phyloP scores from a whole-genome alignment of 1,139 yeast genomes.

The Taphrina populina region DNA sequence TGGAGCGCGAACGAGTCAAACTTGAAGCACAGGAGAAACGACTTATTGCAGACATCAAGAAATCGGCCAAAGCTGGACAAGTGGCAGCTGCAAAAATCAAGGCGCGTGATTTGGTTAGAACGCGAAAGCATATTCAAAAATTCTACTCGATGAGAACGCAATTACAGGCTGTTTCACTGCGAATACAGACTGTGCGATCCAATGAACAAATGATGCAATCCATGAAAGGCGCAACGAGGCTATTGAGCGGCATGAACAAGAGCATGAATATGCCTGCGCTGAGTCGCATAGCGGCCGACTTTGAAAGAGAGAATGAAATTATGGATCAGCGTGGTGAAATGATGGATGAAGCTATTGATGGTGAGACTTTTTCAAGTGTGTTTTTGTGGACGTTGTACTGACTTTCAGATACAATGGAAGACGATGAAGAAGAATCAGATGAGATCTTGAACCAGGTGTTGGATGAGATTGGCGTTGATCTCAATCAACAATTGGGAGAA shows the following conservation, averaged over 20 bases:
- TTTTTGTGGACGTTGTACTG: conserved; percentile 67
- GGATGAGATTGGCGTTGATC: conserved; percentile 92
- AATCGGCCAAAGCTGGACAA: conserved; percentile 86
- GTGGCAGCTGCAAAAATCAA: conserved; percentile 86
- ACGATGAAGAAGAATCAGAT: conserved; percentile 71
- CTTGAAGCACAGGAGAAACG: conserved; percentile 90
- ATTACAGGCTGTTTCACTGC: conserved; percentile 84
- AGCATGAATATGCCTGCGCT: conserved; percentile 88
- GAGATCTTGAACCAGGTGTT: conserved; percentile 87
- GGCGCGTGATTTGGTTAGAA: conserved; percentile 90
- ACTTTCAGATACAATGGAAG: conserved; percentile 45
- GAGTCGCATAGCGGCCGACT: conserved; percentile 88
- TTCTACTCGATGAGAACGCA: conserved; percentile 94
- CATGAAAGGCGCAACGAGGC: conserved; percentile 87
- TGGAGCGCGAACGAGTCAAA: conserved; percentile 80
- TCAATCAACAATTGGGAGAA: conserved; percentile 52
- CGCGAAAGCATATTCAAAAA: conserved; percentile 70
- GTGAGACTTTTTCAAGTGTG: conserved; percentile 45
- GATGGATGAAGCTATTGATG: conserved; percentile 98
- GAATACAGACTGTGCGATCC: conserved; percentile 83
- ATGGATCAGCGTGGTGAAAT: conserved; percentile 99
- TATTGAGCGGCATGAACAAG: conserved; percentile 81
- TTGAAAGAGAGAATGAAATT: conserved; percentile 87
- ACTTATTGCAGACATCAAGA: conserved; percentile 77
- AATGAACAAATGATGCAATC: conserved; percentile 94